phyloP scores from a whole-genome alignment of 345 rosid species.

The Excoecaria agallocha region DNA sequence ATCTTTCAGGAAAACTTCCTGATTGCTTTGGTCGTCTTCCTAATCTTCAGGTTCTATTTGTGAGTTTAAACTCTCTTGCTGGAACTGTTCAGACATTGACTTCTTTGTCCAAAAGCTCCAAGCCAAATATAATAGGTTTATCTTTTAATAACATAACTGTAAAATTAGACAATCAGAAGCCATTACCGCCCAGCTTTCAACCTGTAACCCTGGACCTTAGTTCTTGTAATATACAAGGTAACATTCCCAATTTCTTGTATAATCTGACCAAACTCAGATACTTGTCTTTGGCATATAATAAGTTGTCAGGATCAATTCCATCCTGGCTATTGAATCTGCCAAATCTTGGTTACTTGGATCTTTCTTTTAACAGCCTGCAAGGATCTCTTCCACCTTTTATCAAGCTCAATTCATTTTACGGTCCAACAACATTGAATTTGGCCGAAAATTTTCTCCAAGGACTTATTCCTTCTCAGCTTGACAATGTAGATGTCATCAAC shows the following conservation, averaged over 20 bases:
- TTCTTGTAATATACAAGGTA: slow-evolving; percentile 17
- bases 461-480: slow-evolving; percentile 8
- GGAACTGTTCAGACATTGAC: slow-evolving; percentile 8
- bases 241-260: slow-evolving; percentile 4
- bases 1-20: slow-evolving; percentile 23
- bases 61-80: background rate
- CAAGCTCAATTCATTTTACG: slow-evolving; percentile 5
- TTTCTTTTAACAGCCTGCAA: slow-evolving; percentile 10
- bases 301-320: slow-evolving; percentile 12
- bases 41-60: slow-evolving; percentile 2
- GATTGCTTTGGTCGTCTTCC: slow-evolving; percentile 19
- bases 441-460: slow-evolving; percentile 16
- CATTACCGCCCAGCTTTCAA: slow-evolving; percentile 6
- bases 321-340: slow-evolving; percentile 17
- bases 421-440: background rate
- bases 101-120: slow-evolving; percentile 1
- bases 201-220: no score
- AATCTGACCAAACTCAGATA: background rate
- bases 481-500: slow-evolving; percentile 9
- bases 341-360: background rate
- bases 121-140: background rate
- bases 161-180: background rate
- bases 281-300: slow-evolving; percentile 12
- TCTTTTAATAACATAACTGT: background rate
- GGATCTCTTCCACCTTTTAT: slow-evolving; percentile 1